Conservation (phyloP, 1,139 yeast genomes). For the Saccharomyces hybrid region DNA sequence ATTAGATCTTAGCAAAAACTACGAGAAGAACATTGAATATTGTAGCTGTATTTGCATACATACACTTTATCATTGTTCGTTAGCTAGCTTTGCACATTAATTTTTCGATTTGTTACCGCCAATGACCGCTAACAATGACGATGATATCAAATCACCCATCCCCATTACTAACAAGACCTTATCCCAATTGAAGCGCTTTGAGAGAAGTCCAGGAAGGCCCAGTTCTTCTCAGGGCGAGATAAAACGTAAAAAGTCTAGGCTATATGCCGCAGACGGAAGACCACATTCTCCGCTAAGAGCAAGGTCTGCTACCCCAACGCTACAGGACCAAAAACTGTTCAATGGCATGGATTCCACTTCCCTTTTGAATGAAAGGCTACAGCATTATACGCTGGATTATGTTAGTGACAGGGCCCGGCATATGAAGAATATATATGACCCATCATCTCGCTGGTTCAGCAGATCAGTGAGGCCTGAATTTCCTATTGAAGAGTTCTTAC, state of each 20-base stretch:
- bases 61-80: background rate
- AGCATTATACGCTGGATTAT: conserved; percentile 49
- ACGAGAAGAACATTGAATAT: background rate
- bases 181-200: background rate
- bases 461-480: conserved; percentile 47
- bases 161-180: background rate
- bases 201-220: conserved; percentile 3
- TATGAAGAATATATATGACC: conserved; percentile 38
- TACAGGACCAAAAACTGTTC: conserved; percentile 10
- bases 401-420: conserved; percentile 44
- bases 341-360: conserved; percentile 20
- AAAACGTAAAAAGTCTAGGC: conserved; percentile 13
- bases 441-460: conserved; percentile 49
- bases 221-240: conserved; percentile 20
- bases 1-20: background rate
- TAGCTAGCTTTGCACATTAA: background rate
- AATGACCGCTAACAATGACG: conserved; percentile 1
- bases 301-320: conserved; percentile 25
- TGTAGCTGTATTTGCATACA: background rate
- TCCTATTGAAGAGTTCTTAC: conserved; percentile 55
- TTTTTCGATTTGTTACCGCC: background rate
- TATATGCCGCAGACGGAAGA: conserved; percentile 11
- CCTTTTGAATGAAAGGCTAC: conserved; percentile 33
- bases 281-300: conserved; percentile 10
- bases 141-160: background rate